A percentile compares a stretch with the other conserved stretches of the same genome.
These are phyloP conservation scores for Spathaspora hagerdaliae DNA, from an alignment of 805 yeast genomes.

Conservation along the genomic window DNA sequence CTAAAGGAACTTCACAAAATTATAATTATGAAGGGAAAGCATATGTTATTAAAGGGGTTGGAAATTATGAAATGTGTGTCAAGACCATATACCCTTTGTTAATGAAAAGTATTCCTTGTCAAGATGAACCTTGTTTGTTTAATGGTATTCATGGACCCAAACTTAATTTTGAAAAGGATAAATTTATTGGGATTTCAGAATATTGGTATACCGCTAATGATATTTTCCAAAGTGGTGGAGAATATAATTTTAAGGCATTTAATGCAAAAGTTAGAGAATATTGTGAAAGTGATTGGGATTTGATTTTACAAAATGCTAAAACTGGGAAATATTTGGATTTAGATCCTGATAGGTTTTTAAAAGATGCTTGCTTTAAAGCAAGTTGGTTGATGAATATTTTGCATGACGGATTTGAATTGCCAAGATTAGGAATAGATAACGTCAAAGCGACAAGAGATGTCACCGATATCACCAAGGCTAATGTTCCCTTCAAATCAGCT, in stretches of 20 bases:
- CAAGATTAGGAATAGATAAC: constrained; percentile 51
- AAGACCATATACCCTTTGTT: constrained; percentile 71
- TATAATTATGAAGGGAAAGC: constrained; percentile 44
- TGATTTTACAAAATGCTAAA: constrained; percentile 44
- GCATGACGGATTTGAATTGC: constrained; percentile 90
- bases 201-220: constrained; percentile 98
- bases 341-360: constrained; percentile 47
- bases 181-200: constrained; percentile 91
- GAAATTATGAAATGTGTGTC: constrained; percentile 73
- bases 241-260: constrained; percentile 70
- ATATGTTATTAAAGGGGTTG: constrained; percentile 66
- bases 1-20: constrained; percentile 50
- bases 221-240: constrained; percentile 83
- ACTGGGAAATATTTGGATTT: constrained; percentile 58
- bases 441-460: constrained; percentile 10
- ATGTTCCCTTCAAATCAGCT: constrained; percentile 77
- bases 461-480: constrained; percentile 23
- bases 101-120: constrained; percentile 75
- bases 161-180: constrained; percentile 73
- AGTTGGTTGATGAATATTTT: constrained; percentile 87
- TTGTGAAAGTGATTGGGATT: constrained; percentile 74
- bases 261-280: constrained; percentile 62
- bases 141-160: constrained; percentile 94
- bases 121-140: constrained; percentile 85
- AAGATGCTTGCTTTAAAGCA: constrained; percentile 88